Percentiles rank a stretch among this genome's conserved stretches.
Conservation (phyloP, 805 yeast genomes). For the Yamadazyma olivae region DNA sequence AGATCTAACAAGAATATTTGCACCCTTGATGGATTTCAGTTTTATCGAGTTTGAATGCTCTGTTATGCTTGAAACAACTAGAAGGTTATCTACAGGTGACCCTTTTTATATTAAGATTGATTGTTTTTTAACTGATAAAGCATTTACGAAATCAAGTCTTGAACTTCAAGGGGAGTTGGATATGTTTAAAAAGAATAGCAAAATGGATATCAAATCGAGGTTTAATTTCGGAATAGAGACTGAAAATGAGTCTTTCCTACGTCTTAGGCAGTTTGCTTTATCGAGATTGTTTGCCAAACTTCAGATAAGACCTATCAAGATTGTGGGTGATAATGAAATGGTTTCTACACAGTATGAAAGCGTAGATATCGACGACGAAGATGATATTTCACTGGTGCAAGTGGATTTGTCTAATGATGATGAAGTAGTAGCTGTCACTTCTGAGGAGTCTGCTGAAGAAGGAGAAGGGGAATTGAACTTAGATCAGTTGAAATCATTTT, state of each 20-base stretch:
- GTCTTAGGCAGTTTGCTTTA: constrained; percentile 56
- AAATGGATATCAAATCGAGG: constrained; percentile 12
- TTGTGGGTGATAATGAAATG: constrained; percentile 4
- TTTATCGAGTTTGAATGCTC: constrained; percentile 55
- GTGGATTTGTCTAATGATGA: neutral
- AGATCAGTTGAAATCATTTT: constrained; percentile 75
- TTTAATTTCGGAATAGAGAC: constrained; percentile 44
- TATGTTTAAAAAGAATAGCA: constrained; percentile 13
- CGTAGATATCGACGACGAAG: constrained; percentile 15
- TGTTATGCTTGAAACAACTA: constrained; percentile 54
- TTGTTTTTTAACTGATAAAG: constrained; percentile 49
- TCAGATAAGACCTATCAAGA: constrained; percentile 22
- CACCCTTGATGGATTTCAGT: constrained; percentile 59
- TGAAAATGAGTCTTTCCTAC: constrained; percentile 46
- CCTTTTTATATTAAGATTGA: constrained; percentile 68
- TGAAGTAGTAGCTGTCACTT: neutral
- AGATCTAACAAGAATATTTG: constrained; percentile 60
- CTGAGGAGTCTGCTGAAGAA: constrained; percentile 19
- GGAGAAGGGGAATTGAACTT: constrained; percentile 49
- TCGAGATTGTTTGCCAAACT: constrained; percentile 54
- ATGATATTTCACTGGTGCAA: too few species aligned
- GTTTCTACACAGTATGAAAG: constrained; percentile 7
- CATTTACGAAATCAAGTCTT: constrained; percentile 21
- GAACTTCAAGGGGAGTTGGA: constrained; percentile 10
- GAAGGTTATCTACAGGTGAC: constrained; percentile 68